Percentiles rank a stretch among this genome's conserved stretches.
Conservation (phyloP, 148 eudicot species). For the Vaccinium myrtillus region DNA sequence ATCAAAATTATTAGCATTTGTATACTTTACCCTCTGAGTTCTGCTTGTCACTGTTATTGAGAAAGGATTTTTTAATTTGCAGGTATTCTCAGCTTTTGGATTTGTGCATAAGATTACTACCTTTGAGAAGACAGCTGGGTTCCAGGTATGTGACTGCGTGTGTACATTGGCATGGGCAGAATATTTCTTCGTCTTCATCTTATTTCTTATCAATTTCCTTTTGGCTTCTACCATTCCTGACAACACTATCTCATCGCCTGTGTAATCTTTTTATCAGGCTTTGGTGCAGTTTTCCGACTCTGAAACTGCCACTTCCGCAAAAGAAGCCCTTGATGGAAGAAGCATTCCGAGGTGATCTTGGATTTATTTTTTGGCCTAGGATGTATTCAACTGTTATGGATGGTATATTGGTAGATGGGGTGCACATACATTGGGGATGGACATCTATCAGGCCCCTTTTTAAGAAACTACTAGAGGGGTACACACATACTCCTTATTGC, state of each 20-base stretch:
- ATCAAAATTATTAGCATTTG: neutral
- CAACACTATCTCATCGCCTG: constrained; percentile 15
- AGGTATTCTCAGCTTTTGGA: constrained; percentile 97
- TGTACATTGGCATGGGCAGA: neutral
- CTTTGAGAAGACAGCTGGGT: constrained; percentile 98
- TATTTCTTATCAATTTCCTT: neutral
- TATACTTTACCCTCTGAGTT: neutral
- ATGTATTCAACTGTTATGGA: constrained; percentile 35
- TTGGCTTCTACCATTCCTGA: neutral
- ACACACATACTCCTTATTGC: constrained; percentile 27
- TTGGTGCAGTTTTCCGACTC: constrained; percentile 91
- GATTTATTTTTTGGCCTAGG: constrained; percentile 37
- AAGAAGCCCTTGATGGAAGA: constrained; percentile 94
- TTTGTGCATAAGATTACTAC: constrained; percentile 97
- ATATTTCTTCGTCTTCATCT: neutral
- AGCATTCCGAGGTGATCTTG: constrained; percentile 91
- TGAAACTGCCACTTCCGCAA: constrained; percentile 89
- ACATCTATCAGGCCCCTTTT: constrained; percentile 31
- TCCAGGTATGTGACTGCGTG: constrained; percentile 54
- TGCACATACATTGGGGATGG: constrained; percentile 35
- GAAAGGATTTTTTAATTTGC: constrained; percentile 19
- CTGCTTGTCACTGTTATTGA: neutral
- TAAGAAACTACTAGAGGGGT: constrained; percentile 38
- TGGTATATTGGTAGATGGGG: constrained; percentile 45
- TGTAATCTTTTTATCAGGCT: constrained; percentile 49